Percentiles rank a stretch among this genome's conserved stretches.
phyloP scores from a whole-genome alignment of 805 yeast species.

The Pichia occidentalis region DNA sequence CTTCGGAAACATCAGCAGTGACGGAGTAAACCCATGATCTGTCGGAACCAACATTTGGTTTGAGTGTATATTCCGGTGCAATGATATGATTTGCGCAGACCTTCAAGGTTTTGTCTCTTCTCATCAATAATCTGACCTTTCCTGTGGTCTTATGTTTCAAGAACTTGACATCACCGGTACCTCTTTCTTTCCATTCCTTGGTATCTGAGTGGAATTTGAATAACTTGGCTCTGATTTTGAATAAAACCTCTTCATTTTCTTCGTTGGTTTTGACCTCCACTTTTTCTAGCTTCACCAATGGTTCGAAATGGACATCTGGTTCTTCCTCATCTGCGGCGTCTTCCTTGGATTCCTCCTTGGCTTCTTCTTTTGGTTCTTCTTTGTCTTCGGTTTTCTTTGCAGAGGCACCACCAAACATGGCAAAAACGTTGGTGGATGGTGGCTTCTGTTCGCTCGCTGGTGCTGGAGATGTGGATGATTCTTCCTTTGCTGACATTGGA shows the following conservation, averaged over 20 bases:
- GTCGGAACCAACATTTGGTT: slow-evolving; percentile 93
- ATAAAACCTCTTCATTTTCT: slow-evolving; percentile 77
- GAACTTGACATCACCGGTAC: slow-evolving; percentile 96
- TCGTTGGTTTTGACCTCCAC: slow-evolving; percentile 96
- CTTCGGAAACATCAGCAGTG: slow-evolving; percentile 92
- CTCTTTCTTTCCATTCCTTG: slow-evolving; percentile 98
- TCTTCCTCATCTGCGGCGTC: slow-evolving; percentile 63
- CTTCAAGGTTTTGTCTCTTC: slow-evolving; percentile 98
- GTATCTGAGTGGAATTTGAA: slow-evolving; percentile 77
- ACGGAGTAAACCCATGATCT: slow-evolving; percentile 98
- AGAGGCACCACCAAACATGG: slow-evolving; percentile 93
- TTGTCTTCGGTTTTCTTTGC: slow-evolving; percentile 45
- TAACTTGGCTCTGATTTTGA: slow-evolving; percentile 89
- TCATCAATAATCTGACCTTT: slow-evolving; percentile 90
- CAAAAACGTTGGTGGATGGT: slow-evolving; percentile 78
- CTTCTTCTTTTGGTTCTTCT: slow-evolving; percentile 31
- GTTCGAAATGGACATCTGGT: slow-evolving; percentile 91
- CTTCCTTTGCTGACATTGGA: no score
- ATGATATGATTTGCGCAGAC: slow-evolving; percentile 96
- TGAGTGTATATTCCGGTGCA: slow-evolving; percentile 73
- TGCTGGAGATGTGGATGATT: slow-evolving; percentile 10
- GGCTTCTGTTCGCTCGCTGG: slow-evolving; percentile 34
- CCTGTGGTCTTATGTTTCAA: slow-evolving; percentile 77
- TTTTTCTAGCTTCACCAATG: slow-evolving; percentile 88
- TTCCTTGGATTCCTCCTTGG: slow-evolving; percentile 33